Evolutionary conservation across 106 monocot species (phyloP), one percentile per base, ranked within the genome.

Genomic region (Alisma plantagoaquatica): DNA sequence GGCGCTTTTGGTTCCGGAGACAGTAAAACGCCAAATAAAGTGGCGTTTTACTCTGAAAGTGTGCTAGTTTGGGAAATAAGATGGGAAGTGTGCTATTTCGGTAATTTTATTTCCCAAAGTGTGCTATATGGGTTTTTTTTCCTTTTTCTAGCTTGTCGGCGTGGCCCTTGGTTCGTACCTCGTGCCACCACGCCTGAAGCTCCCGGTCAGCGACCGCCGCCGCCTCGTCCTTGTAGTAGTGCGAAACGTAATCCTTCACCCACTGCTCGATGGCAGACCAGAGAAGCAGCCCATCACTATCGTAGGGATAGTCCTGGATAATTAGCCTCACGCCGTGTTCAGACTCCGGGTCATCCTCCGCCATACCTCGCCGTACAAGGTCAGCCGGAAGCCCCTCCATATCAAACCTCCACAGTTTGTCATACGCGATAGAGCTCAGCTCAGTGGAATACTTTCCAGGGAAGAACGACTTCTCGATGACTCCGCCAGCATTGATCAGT

Each of bases 231-330:
- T 65, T 48, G 64, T 90, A 98, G 78, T 76, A 79, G 10, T 27
- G 22, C 6, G 22, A 23, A 16, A 90, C 85, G 66, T 82, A 90
- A 25, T 64, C 59, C 2, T 31, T 14, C 14, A 70, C 68, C 68
- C 77, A 98, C 16, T 49, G 51, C 53, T 77, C 29, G 29, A 98
- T 76, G 4, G 84, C 69, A 15, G 78, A 73, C 98, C 98, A 98
- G 11, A 98, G 56, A 46, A 98, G 78, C 17, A 98, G 90, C 27
- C 98, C 98, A 35, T 98, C 98, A 51, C 55, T 58, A 8, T 89
- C 98, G 63, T 98, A 98, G 15, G 98, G 98, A 73, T 98, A 98
- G 76, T 98, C 98, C 24, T 77, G 48, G 27, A 98, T 74, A 24
- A 76, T 35, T 10, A 98, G 73, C 54, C 48, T 33, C 2, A 98